Conservation (phyloP, 106 monocot genomes). For the Phalaenopsis equestris region DNA sequence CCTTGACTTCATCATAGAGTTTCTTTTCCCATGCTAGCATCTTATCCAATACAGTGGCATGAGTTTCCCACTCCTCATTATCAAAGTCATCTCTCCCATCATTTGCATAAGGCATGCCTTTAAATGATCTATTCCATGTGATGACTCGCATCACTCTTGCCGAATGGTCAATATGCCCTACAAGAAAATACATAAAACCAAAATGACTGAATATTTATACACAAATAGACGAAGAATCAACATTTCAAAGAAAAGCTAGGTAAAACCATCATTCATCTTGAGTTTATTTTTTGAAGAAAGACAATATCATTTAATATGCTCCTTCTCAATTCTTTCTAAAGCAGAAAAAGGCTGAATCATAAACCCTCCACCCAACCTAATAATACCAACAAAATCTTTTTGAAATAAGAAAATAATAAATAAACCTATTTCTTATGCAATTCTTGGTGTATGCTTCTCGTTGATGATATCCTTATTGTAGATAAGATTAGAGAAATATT, state of each 20-base stretch:
- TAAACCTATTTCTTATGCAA: neutral
- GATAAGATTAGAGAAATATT: too few relatives aligned
- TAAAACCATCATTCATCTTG: neutral
- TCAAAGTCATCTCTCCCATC: conserved; percentile 85
- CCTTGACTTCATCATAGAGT: conserved; percentile 98
- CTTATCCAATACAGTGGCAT: conserved; percentile 87
- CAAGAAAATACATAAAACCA: conserved; percentile 7
- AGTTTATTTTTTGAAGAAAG: neutral
- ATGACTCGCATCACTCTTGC: conserved; percentile 87
- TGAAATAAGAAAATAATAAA: neutral
- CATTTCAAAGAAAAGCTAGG: neutral
- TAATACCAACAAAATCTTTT: neutral
- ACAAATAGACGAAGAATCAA: conserved; percentile 1
- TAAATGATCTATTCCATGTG: conserved; percentile 95
- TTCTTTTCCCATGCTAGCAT: conserved; percentile 99
- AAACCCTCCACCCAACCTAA: neutral
- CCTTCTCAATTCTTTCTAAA: neutral
- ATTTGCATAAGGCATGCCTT: conserved; percentile 46
- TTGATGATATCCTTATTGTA: too few relatives aligned
- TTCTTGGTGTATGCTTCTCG: too few relatives aligned
- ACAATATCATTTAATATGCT: neutral
- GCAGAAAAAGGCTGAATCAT: too few relatives aligned
- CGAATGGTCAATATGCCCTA: conserved; percentile 93
- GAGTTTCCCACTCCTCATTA: conserved; percentile 81
- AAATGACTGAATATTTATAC: neutral